These are phyloP conservation scores for Picea sitchensis DNA, from an alignment of 75 land plant species.

Conservation along the genomic window DNA sequence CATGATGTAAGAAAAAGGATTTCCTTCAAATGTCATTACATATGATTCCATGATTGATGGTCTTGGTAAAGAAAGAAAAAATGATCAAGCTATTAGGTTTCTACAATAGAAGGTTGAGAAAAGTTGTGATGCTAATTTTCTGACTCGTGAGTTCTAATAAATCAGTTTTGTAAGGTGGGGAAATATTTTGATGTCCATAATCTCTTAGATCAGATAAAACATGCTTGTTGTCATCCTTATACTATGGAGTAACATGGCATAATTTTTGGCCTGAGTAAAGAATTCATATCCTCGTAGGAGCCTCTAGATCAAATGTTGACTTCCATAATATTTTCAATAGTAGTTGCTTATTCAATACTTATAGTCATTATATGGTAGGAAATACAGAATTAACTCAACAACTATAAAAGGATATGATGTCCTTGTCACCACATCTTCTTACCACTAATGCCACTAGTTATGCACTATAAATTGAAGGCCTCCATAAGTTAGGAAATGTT, in stretches of 20 bases:
- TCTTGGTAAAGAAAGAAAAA: constrained; percentile 62
- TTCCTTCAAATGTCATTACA: constrained; percentile 76
- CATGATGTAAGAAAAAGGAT: constrained; percentile 85
- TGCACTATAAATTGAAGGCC: constrained; percentile 47
- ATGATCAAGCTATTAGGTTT: constrained; percentile 60
- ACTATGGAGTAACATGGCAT: constrained; percentile 29
- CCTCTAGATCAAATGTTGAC: constrained; percentile 38
- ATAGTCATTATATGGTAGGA: constrained; percentile 51
- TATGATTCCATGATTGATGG: constrained; percentile 93
- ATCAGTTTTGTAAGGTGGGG: constrained; percentile 56
- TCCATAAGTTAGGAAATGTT: constrained; percentile 33
- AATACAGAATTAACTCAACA: constrained; percentile 43
- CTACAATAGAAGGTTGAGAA: constrained; percentile 48
- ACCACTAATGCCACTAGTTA: constrained; percentile 5
- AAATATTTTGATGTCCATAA: constrained; percentile 44
- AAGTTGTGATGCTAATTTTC: constrained; percentile 71
- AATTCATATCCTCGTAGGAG: constrained; percentile 43
- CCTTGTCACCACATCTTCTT: constrained; percentile 6
- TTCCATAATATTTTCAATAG: constrained; percentile 22
- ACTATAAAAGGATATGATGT: constrained; percentile 48
- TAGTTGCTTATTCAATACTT: constrained; percentile 41
- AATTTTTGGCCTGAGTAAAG: constrained; percentile 49
- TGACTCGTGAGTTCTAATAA: constrained; percentile 67
- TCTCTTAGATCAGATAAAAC: constrained; percentile 76
- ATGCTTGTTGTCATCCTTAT: constrained; percentile 53